Percentiles rank a stretch among this genome's conserved stretches.
These are phyloP conservation scores for Apiotrichum gamsii DNA, from an alignment of 1,284 basidiomycete genomes.

Conservation along the genomic window DNA sequence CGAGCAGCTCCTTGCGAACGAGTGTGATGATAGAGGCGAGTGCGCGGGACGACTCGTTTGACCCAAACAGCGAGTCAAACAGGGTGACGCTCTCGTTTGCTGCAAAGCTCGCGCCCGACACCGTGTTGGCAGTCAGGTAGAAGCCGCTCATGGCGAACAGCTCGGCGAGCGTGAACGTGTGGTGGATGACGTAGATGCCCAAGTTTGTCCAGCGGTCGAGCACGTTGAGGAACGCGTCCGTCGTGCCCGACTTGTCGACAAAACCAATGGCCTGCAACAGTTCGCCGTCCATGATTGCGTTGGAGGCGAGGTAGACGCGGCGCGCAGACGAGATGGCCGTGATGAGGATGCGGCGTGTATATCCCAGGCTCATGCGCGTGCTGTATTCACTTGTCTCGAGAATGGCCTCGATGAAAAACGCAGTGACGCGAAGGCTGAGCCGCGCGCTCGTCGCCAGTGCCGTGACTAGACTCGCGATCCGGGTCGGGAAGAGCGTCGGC, in stretches of 20 bases:
- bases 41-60: conserved; percentile 51
- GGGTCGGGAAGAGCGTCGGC: conserved; percentile 43
- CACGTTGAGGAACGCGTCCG: conserved; percentile 45
- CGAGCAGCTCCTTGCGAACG: conserved; percentile 48
- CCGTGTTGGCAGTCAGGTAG: conserved; percentile 46
- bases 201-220: conserved; percentile 53
- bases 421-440: conserved; percentile 41
- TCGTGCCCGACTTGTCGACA: conserved; percentile 15
- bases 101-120: conserved; percentile 43
- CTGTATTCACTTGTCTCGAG: conserved; percentile 41
- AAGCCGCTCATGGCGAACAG: conserved; percentile 52
- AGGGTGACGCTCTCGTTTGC: conserved; percentile 51
- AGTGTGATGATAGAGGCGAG: conserved; percentile 51
- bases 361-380: conserved; percentile 38
- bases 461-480: conserved; percentile 46
- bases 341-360: conserved; percentile 45
- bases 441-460: conserved; percentile 44
- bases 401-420: conserved; percentile 48
- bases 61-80: conserved; percentile 52
- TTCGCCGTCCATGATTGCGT: conserved; percentile 24
- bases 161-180: conserved; percentile 52
- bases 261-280: conserved; percentile 22
- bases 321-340: conserved; percentile 46
- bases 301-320: conserved; percentile 40
- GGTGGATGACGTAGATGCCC: conserved; percentile 52